These are phyloP conservation scores for Gonapodya prolifera DNA, from an alignment of 192 early-diverging fungal genomes.

Conservation along the genomic window DNA sequence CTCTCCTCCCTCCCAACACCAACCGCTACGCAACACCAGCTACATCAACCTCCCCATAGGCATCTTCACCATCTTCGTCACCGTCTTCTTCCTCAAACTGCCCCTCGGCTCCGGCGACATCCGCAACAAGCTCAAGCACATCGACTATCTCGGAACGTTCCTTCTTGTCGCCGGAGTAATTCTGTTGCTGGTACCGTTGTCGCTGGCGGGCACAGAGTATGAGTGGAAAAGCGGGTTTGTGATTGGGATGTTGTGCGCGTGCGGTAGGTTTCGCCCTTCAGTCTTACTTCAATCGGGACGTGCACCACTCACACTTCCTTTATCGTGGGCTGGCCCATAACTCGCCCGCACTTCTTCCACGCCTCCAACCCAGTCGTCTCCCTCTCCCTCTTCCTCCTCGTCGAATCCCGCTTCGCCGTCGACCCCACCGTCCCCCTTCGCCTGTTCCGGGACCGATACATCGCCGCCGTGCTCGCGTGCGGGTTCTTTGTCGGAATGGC, in stretches of 20 bases:
- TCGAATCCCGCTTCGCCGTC: conserved; percentile 40
- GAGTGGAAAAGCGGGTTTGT: conserved; percentile 38
- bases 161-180: conserved; percentile 33
- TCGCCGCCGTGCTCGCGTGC: conserved; percentile 29
- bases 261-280: no score
- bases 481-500: conserved; percentile 41
- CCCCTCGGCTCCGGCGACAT: conserved; percentile 22
- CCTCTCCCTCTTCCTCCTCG: conserved; percentile 26
- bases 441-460: conserved; percentile 36
- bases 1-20: no score
- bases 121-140: conserved; percentile 33
- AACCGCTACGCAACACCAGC: no score
- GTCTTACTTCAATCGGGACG: no score
- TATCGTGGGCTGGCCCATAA: no score
- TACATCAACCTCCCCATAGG: conserved; percentile 39
- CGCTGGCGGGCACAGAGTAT: conserved; percentile 46
- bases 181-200: conserved; percentile 39
- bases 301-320: no score
- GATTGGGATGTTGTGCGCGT: conserved; percentile 37
- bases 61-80: conserved; percentile 16
- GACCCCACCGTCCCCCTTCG: conserved; percentile 43
- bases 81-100: background rate
- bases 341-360: no score
- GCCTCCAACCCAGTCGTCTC: no score
- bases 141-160: conserved; percentile 46